Conservation (phyloP, 78 protist species). For the Tieghemostelium lacteum region DNA sequence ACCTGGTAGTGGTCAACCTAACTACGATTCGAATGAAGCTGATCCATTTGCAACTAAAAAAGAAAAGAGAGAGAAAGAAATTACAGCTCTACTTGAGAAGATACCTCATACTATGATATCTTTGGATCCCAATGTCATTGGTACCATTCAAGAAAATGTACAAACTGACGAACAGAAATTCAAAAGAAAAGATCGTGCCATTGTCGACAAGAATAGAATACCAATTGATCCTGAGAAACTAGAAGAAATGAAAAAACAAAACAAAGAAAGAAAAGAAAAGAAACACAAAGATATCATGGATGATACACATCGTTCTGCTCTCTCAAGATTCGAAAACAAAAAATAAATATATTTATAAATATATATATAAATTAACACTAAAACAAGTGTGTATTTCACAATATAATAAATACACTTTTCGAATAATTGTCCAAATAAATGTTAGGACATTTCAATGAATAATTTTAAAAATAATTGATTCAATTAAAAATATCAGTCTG, state of each 20-base stretch:
- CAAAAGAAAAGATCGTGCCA: conserved; percentile 2
- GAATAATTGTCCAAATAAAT: too few species aligned
- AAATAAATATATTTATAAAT: neutral
- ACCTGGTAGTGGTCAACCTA: conserved; percentile 97
- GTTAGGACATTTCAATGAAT: neutral
- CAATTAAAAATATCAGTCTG: neutral
- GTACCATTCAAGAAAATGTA: conserved; percentile 41
- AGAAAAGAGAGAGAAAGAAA: conserved; percentile 88
- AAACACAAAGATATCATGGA: conserved; percentile 21
- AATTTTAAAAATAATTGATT: neutral
- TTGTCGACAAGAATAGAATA: conserved; percentile 21
- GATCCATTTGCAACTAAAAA: conserved; percentile 94
- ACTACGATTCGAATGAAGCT: conserved; percentile 95
- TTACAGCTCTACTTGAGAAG: conserved; percentile 90
- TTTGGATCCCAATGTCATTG: conserved; percentile 56
- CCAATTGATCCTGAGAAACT: conserved; percentile 23
- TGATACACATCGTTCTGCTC: conserved; percentile 29
- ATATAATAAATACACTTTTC: too few species aligned
- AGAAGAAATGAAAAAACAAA: conserved; percentile 1
- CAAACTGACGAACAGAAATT: conserved; percentile 42
- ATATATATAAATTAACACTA: neutral
- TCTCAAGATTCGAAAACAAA: conserved; percentile 51
- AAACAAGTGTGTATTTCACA: neutral
- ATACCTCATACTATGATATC: conserved; percentile 78
- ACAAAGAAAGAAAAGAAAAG: conserved; percentile 22